Conservation (phyloP, 2,329 filamentous ascomycete genomes). For the Xylariaceae sp. region DNA sequence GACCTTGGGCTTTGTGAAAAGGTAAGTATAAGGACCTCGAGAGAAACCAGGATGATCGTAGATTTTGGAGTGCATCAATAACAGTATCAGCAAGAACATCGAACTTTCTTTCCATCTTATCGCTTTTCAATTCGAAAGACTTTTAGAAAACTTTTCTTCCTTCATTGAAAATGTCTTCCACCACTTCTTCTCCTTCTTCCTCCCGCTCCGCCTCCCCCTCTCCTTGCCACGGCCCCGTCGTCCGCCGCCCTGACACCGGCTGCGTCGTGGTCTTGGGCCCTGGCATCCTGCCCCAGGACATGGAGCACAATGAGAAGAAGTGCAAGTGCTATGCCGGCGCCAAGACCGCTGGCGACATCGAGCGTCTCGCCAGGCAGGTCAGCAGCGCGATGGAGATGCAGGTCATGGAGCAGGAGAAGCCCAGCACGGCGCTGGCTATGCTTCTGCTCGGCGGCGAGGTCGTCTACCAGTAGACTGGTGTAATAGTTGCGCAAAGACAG, state of each 20-base stretch:
- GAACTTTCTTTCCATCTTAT: no score
- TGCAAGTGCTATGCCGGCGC: conserved; percentile 14
- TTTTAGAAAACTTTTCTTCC: neutral
- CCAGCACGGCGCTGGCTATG: conserved; percentile 12
- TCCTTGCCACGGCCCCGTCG: neutral
- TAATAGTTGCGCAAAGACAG: neutral
- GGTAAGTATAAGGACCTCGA: no score
- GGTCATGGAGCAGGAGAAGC: conserved; percentile 16
- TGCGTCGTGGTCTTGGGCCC: conserved; percentile 10
- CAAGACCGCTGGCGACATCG: conserved; percentile 5
- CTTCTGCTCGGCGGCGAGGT: conserved; percentile 14
- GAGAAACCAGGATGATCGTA: no score
- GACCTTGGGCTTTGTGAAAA: no score
- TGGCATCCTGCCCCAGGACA: conserved; percentile 3
- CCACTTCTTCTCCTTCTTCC: neutral
- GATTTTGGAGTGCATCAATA: no score
- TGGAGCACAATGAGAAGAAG: conserved; percentile 7
- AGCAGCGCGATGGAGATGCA: conserved; percentile 8
- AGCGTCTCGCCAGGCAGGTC: conserved; percentile 4
- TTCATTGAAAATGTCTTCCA: neutral
- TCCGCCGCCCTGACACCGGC: conserved; percentile 13
- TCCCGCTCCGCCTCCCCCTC: neutral
- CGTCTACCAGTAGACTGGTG: conserved; percentile 3
- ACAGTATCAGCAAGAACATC: no score
- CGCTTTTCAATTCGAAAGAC: no score